Percentiles rank a stretch among this genome's conserved stretches.
Conservation (phyloP, 345 rosid species). For the Euphorbia tirucalli region DNA sequence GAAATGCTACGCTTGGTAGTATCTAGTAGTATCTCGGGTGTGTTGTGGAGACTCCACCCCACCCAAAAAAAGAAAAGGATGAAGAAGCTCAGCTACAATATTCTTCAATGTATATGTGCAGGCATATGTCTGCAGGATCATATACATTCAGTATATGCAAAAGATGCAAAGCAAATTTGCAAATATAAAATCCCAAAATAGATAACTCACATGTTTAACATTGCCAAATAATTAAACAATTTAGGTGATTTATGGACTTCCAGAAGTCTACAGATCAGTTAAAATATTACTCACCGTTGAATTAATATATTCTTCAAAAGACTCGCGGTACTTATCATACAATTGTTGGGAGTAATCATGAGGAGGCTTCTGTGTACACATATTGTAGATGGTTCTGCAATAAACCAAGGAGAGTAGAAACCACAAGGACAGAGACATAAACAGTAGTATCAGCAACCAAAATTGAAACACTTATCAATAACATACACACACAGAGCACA, state of each 20-base stretch:
- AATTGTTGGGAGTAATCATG: conserved; percentile 37
- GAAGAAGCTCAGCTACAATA: neutral
- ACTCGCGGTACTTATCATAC: conserved; percentile 32
- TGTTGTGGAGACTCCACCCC: neutral
- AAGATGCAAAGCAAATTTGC: neutral
- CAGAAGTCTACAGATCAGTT: neutral
- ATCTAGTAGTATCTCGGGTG: neutral
- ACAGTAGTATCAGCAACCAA: neutral
- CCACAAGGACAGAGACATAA: neutral
- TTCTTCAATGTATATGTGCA: neutral
- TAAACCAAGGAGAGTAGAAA: neutral
- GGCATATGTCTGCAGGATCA: neutral
- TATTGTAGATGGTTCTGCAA: conserved; percentile 35
- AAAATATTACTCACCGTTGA: conserved; percentile 21
- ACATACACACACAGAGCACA: neutral
- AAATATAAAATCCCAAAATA: neutral
- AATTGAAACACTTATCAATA: neutral
- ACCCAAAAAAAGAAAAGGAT: too few relatives aligned
- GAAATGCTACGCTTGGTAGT: too few relatives aligned
- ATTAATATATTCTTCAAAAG: conserved; percentile 28
- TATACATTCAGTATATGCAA: neutral
- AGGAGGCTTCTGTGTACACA: conserved; percentile 40
- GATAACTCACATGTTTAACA: neutral
- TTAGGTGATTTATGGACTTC: neutral
- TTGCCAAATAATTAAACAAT: neutral